Conservation (phyloP, 2,329 filamentous ascomycete species). For the Penicillium sp. region DNA sequence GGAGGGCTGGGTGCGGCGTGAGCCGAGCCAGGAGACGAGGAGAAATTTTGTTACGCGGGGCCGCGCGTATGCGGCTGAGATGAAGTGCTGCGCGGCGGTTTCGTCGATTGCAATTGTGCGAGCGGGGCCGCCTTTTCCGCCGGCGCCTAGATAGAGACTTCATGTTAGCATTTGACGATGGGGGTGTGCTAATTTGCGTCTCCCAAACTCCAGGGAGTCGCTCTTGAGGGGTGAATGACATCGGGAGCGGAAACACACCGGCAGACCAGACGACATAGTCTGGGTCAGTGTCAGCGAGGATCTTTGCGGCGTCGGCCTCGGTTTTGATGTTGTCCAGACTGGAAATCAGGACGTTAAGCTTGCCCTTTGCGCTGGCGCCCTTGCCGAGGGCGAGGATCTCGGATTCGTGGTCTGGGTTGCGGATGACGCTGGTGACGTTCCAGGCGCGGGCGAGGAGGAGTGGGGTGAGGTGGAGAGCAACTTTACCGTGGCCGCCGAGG, state of each 20-base stretch:
- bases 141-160: slow-evolving; percentile 49
- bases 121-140: slow-evolving; percentile 57
- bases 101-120: slow-evolving; percentile 59
- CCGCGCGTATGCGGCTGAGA: slow-evolving; percentile 52
- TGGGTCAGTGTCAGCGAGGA: slow-evolving; percentile 56
- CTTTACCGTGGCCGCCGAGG: slow-evolving; percentile 81
- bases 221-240: not conserved
- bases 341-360: slow-evolving; percentile 70
- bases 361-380: slow-evolving; percentile 62
- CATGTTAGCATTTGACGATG: not conserved
- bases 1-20: slow-evolving; percentile 51
- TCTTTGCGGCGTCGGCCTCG: slow-evolving; percentile 63
- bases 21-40: slow-evolving; percentile 59
- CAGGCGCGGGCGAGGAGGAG: slow-evolving; percentile 75
- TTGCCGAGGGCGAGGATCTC: slow-evolving; percentile 66
- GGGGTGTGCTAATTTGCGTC: not conserved
- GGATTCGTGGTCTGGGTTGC: slow-evolving; percentile 69
- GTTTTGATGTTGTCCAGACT: slow-evolving; percentile 74
- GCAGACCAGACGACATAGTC: slow-evolving; percentile 55
- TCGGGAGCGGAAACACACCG: slow-evolving; percentile 34
- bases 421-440: slow-evolving; percentile 79
- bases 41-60: slow-evolving; percentile 58
- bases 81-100: slow-evolving; percentile 60
- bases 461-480: slow-evolving; percentile 75
- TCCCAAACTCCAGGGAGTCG: too few species aligned